Base-by-base conservation (phyloP, 179 eudicot genomes). In the Sideroxylon spinosum region DNA sequence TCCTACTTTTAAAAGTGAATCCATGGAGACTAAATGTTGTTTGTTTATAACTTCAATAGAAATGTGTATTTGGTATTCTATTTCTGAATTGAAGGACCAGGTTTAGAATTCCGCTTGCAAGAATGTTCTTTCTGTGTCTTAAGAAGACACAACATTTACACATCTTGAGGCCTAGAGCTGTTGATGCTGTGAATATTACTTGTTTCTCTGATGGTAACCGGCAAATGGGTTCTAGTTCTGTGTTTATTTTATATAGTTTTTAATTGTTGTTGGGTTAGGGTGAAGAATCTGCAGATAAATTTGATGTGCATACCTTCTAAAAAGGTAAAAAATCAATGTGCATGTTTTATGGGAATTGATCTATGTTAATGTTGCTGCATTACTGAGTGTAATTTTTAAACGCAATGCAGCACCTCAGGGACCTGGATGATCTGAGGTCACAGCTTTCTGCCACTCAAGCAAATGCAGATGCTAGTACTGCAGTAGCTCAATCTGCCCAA, bases 381-480 rank as follows among this genome's bases (percentile, higher is more conserved):
- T 73, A 17, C 25, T 56, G 57, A 46, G 22, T 71, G 37, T 68
- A 44, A 25, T 55, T 32, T 23, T 5, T 76, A 52, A 57, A 71
- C 63, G 60, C 17, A 71, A 44, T 85, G 78, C 91, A 94, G 97
- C 89, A 87, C 78, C 88, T 94, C 65, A 82, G 84, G 46, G 97
- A 96, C 17, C 74, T 96, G 88, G 97, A 92, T 71, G 89, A 79
- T 84, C 92, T 96, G 64, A 85, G 87, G 81, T 72, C 83, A 46
- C 91, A 89, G 82, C 93, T 94, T 66, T 86, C 89, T 22, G 80
- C 82, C 8, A 89, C 97, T 68, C 86, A 85, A 84, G 93, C 88
- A 76, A 86, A 90, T 74, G 95, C 98, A 73, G 90, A 91, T 78
- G 92, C 94, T 74, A 94, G 97, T 92, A 92, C 95, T 64, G 91